Conservation (phyloP, 2,329 filamentous ascomycete species). For the Aspergillus sp. region DNA sequence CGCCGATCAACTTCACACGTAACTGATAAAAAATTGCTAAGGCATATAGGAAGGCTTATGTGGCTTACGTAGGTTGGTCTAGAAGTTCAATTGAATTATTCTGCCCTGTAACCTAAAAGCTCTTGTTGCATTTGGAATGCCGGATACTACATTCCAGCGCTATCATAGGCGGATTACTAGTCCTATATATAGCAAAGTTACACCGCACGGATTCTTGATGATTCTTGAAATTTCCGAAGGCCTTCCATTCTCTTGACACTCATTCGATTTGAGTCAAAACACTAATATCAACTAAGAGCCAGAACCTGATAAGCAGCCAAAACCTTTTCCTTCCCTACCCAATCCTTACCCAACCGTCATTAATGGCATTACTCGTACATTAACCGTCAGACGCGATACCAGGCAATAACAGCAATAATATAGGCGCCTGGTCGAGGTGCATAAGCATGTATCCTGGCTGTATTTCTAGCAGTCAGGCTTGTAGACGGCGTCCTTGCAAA, state of each 20-base stretch:
- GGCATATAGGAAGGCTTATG: no score
- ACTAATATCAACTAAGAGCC: not conserved
- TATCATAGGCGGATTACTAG: not conserved
- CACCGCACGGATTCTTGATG: not conserved
- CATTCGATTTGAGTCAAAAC: not conserved
- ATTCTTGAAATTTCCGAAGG: not conserved
- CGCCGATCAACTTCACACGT: not conserved
- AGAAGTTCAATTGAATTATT: not conserved
- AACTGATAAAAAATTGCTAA: no score
- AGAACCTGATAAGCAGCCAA: not conserved
- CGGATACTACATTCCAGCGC: not conserved
- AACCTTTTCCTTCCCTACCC: not conserved
- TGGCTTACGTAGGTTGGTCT: not conserved
- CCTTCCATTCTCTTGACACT: not conserved
- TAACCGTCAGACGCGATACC: not conserved
- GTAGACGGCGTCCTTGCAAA: conserved; percentile 83
- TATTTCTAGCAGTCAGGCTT: conserved; percentile 50
- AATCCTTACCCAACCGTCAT: conserved; percentile 12
- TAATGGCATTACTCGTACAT: conserved; percentile 22
- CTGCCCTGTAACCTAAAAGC: not conserved
- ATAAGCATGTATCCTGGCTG: not conserved
- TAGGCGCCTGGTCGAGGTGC: not conserved
- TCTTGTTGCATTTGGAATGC: not conserved
- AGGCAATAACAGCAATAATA: conserved; percentile 1
- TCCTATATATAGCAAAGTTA: not conserved